phyloP scores from a whole-genome alignment of 1,139 yeast species.

The Nakaseomyces bracarensis region DNA sequence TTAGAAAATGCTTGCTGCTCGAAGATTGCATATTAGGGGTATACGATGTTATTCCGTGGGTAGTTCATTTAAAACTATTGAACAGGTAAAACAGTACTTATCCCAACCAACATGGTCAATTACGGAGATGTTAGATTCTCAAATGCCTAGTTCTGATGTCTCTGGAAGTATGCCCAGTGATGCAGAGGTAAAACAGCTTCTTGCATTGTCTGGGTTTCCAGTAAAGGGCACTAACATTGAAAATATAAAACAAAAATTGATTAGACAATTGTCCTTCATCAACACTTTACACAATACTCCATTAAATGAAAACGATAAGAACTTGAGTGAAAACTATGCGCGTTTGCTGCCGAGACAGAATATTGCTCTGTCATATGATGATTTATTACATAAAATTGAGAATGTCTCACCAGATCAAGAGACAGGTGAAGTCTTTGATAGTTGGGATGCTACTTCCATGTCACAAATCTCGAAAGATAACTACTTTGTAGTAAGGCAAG shows the following conservation, averaged over 20 bases:
- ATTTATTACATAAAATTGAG: constrained; percentile 20
- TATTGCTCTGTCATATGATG: constrained; percentile 26
- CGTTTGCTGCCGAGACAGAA: constrained; percentile 19
- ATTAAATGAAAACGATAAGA: constrained; percentile 16
- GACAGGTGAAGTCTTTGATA: constrained; percentile 35
- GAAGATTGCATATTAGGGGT: background rate
- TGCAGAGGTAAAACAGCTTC: constrained; percentile 25
- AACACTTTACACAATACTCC: constrained; percentile 35
- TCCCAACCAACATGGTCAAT: constrained; percentile 25
- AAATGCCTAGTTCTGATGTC: background rate
- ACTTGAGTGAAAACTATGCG: constrained; percentile 18
- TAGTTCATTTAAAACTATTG: constrained; percentile 12
- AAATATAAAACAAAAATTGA: constrained; percentile 33
- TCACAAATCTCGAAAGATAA: constrained; percentile 30
- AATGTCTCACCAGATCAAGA: constrained; percentile 17
- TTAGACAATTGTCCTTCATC: constrained; percentile 42
- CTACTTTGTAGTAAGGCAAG: constrained; percentile 36
- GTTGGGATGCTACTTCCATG: constrained; percentile 35
- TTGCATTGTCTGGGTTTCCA: constrained; percentile 42
- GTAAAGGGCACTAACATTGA: constrained; percentile 24
- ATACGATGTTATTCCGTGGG: constrained; percentile 14
- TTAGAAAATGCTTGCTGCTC: background rate
- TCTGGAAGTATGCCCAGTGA: constrained; percentile 11
- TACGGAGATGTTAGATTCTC: constrained; percentile 14
- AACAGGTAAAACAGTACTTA: constrained; percentile 20